Base-by-base conservation (phyloP, 202 grass and related monocot species). In the Musa balbisiana region DNA sequence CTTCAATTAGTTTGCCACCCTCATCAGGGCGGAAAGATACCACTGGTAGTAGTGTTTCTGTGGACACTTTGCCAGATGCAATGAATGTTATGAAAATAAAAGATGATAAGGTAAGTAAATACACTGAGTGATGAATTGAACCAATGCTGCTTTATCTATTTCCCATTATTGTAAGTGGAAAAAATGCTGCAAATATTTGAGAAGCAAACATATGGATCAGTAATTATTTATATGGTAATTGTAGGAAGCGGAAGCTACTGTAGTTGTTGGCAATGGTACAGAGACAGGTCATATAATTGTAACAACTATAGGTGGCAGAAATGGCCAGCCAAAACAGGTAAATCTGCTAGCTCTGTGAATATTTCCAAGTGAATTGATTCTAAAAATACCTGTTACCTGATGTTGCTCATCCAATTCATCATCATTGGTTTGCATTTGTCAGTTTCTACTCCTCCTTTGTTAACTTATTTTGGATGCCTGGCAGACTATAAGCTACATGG, bases 401-500 rank as follows among this genome's bases (percentile, higher is more conserved):
- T 19, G 56, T 60, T 9, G 3, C 56, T 60, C 56, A 60, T 16
- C n/a, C 17, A 60, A 19, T 60, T 60, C 17, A 60, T 60, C 16
- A 22, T 64, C 9, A 25, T 64, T 23, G 1, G 27, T 65, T 23
- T 65, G 63, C 16, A 15, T 73, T 53, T 17, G 5, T 73, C 23
- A 24, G 15, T 56, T 15, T 78, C 50, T 53, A 14, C 17, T 71
- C 53, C 43, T 69, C 54, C 50, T 80, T 58, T 49, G 59, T 58
- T 71, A 52, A 73, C 14, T 14, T 77, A 62, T 17, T 78, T 73
- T 67, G 21, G 70, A 84, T 77, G 2, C 56, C 53, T 80, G 83
- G 82, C 89, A 99, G 95, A 99, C 91, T 2, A 90, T 99, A 82
- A 99, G 95, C 78, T 95, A 99, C 82, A 95, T 99, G 91, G 95